phyloP scores from a whole-genome alignment of 169 alveolate genomes.

The Plasmodium gonderi region DNA sequence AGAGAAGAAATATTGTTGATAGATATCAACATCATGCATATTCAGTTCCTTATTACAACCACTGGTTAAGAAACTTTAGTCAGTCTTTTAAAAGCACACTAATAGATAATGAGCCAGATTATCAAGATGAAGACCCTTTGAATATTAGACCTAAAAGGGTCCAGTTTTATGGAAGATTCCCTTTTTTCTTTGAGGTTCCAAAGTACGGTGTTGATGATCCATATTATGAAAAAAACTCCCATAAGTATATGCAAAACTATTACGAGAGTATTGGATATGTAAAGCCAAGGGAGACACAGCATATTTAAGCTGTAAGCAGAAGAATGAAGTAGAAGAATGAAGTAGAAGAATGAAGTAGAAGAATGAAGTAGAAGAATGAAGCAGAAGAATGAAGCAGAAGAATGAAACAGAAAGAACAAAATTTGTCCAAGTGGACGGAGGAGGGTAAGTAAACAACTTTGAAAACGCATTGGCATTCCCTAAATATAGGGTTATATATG shows the following conservation, averaged over 20 bases:
- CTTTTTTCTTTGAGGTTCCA: slow-evolving; percentile 82
- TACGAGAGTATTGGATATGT: slow-evolving; percentile 76
- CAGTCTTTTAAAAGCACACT: slow-evolving; percentile 79
- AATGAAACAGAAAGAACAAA: background rate
- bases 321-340: background rate
- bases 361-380: background rate
- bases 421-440: background rate
- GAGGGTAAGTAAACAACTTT: background rate
- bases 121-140: slow-evolving; percentile 77
- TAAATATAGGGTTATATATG: too few relatives aligned
- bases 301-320: background rate
- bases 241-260: slow-evolving; percentile 81
- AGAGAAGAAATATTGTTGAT: slow-evolving; percentile 77
- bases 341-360: background rate
- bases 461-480: too few relatives aligned
- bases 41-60: slow-evolving; percentile 84
- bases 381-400: background rate
- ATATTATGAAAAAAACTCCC: slow-evolving; percentile 78
- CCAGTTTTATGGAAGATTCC: slow-evolving; percentile 83
- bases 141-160: slow-evolving; percentile 81
- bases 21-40: slow-evolving; percentile 83
- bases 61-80: slow-evolving; percentile 79
- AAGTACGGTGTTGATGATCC: slow-evolving; percentile 83
- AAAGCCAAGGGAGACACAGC: background rate
- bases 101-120: slow-evolving; percentile 87